phyloP scores from a whole-genome alignment of 208 protist species.

The Endotrypanum monterogeii region DNA sequence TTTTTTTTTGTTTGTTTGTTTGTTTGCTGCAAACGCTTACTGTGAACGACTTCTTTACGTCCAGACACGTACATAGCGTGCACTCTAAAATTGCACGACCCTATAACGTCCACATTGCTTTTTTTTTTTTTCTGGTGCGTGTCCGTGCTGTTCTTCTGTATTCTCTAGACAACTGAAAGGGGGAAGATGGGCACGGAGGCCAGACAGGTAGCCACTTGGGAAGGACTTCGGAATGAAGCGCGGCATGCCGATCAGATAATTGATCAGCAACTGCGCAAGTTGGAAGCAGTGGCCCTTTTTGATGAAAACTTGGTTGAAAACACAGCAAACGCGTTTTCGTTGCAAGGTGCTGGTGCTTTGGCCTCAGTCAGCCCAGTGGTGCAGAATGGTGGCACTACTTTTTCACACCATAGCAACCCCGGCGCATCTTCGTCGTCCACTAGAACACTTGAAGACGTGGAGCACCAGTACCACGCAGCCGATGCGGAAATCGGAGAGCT shows the following conservation, averaged over 20 bases:
- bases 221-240: slow-evolving; percentile 67
- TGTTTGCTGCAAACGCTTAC: no score
- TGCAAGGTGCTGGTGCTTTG: not conserved
- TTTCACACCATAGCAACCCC: not conserved
- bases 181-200: slow-evolving; percentile 16
- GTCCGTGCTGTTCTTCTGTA: not conserved
- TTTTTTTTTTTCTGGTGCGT: not conserved
- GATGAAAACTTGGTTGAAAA: slow-evolving; percentile 27
- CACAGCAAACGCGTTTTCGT: not conserved
- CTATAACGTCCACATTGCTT: not conserved
- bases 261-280: slow-evolving; percentile 53
- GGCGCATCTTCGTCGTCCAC: not conserved
- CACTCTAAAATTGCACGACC: not conserved
- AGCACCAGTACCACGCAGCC: slow-evolving; percentile 27
- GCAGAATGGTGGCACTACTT: not conserved
- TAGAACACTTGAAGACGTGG: slow-evolving; percentile 17
- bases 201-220: slow-evolving; percentile 42
- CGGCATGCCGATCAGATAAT: slow-evolving; percentile 59
- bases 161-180: not conserved
- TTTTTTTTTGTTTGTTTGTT: no score
- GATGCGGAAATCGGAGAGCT: slow-evolving; percentile 27
- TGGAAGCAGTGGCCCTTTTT: slow-evolving; percentile 50
- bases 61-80: not conserved
- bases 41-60: not conserved
- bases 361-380: slow-evolving; percentile 3